Conservation (phyloP, 805 yeast species). For the Candida ipomoeae region DNA sequence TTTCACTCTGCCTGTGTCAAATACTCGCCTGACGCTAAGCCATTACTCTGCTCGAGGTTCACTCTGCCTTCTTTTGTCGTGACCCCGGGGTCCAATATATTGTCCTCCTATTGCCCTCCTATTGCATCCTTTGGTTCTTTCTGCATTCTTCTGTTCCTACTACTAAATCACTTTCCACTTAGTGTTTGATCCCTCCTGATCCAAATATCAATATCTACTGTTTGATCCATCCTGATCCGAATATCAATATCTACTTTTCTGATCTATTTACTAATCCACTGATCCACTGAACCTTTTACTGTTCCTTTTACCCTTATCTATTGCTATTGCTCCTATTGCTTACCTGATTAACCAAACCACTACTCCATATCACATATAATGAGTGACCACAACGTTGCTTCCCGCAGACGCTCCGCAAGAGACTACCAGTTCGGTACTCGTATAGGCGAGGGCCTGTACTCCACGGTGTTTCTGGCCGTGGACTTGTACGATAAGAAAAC, state of each 20-base stretch:
- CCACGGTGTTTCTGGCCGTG: constrained; percentile 85
- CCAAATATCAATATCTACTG: too few species aligned
- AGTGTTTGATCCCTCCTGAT: too few species aligned
- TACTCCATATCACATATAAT: neutral
- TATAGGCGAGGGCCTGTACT: constrained; percentile 94
- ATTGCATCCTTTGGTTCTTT: neutral
- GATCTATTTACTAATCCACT: too few species aligned
- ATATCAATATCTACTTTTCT: too few species aligned
- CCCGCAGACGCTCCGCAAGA: constrained; percentile 48
- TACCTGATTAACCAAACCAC: neutral
- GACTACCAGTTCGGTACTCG: constrained; percentile 88
- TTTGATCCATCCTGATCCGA: too few species aligned
- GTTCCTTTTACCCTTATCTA: too few species aligned
- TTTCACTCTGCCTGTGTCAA: neutral
- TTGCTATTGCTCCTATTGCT: too few species aligned
- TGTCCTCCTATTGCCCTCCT: neutral
- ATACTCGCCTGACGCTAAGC: neutral
- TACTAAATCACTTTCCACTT: too few species aligned
- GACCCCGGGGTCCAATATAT: neutral
- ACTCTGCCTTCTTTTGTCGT: neutral
- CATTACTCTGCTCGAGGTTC: neutral
- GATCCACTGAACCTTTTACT: too few species aligned
- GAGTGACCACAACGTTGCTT: constrained; percentile 1
- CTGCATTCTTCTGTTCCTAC: too few species aligned
- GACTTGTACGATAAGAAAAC: constrained; percentile 70